These are phyloP conservation scores for Lasiosphaeria hispida DNA, from an alignment of 495 filamentous ascomycete genomes.

Conservation along the genomic window DNA sequence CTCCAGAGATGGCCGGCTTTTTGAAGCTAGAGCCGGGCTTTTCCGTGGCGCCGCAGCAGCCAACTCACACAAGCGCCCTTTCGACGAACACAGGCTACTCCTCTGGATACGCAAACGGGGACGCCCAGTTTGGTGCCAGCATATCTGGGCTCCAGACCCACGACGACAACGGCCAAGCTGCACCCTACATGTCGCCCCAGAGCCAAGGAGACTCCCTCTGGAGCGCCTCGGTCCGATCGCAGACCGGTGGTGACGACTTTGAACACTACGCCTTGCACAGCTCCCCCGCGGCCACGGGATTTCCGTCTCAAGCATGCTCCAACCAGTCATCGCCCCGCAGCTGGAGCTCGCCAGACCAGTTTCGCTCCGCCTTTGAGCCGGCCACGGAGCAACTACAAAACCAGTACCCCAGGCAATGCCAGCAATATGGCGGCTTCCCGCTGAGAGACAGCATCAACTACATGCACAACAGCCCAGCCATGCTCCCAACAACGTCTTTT, in stretches of 20 bases:
- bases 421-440: constrained; percentile 8
- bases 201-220: constrained; percentile 14
- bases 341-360: constrained; percentile 30
- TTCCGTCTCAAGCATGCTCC: constrained; percentile 17
- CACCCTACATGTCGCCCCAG: constrained; percentile 15
- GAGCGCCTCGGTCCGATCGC: constrained; percentile 17
- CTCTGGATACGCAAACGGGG: constrained; percentile 3
- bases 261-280: constrained; percentile 31
- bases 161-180: constrained; percentile 5
- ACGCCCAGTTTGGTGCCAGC: constrained; percentile 4
- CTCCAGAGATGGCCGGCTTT: constrained; percentile 13
- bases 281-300: constrained; percentile 14
- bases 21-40: constrained; percentile 12
- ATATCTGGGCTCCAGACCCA: constrained; percentile 10
- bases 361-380: constrained; percentile 21
- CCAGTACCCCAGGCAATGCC: constrained; percentile 8
- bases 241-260: constrained; percentile 20
- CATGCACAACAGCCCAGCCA: neutral
- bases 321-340: constrained; percentile 29
- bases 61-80: constrained; percentile 8
- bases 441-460: constrained; percentile 3
- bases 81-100: neutral
- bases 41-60: constrained; percentile 12
- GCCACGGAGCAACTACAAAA: constrained; percentile 9
- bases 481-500: constrained; percentile 14